Conservation (phyloP, 2,329 filamentous ascomycete genomes). For the Venturiaceae sp. region DNA sequence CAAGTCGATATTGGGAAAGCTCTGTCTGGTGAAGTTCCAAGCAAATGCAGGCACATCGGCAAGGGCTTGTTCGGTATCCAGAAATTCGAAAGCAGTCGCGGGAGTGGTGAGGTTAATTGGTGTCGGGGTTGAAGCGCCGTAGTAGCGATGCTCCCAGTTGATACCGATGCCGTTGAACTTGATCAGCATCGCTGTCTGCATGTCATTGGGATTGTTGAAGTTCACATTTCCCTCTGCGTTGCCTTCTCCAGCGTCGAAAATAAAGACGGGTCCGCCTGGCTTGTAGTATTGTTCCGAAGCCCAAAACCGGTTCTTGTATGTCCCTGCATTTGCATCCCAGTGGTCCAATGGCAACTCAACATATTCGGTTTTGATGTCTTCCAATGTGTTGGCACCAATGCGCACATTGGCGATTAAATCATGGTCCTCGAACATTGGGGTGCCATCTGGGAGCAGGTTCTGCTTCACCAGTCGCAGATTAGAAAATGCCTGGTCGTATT, state of each 20-base stretch:
- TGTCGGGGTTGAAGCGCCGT: constrained; percentile 29
- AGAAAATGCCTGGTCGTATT: too few species aligned
- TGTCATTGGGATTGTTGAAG: constrained; percentile 1
- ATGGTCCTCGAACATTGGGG: too few species aligned
- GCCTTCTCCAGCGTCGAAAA: constrained; percentile 26
- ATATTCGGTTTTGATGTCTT: constrained; percentile 19
- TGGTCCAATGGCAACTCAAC: constrained; percentile 26
- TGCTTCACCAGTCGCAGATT: too few species aligned
- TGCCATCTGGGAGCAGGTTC: background rate
- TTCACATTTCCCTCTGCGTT: constrained; percentile 14
- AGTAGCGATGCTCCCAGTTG: constrained; percentile 29
- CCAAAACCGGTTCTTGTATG: constrained; percentile 28
- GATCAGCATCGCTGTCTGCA: constrained; percentile 19
- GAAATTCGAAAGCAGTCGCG: constrained; percentile 22
- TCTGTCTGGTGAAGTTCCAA: constrained; percentile 24
- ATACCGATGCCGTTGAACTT: constrained; percentile 26
- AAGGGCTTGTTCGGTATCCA: constrained; percentile 30
- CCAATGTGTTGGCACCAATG: background rate
- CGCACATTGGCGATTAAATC: too few species aligned
- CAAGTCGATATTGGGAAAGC: constrained; percentile 22
- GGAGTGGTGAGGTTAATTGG: constrained; percentile 22
- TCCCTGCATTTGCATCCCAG: constrained; percentile 20
- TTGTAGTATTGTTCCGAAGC: constrained; percentile 22
- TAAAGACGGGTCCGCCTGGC: constrained; percentile 25
- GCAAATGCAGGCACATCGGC: constrained; percentile 32